These are phyloP conservation scores for Phytophthora gonapodyides DNA, from an alignment of 352 stramenopile species.

Conservation along the genomic window DNA sequence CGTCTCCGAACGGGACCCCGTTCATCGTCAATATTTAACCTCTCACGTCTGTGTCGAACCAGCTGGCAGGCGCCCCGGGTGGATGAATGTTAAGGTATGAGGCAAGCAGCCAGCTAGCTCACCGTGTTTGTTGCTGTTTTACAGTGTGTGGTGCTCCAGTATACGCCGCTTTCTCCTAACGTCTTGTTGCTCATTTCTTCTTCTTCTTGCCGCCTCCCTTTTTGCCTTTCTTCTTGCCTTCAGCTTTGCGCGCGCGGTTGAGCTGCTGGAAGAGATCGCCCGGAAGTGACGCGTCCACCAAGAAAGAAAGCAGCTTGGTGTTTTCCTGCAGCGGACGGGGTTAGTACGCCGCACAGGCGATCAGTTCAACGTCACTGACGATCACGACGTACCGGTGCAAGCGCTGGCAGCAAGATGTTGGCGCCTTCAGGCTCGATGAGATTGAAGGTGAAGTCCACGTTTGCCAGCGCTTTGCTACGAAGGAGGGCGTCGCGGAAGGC, in stretches of 20 bases:
- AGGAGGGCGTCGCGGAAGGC: slow-evolving; percentile 70
- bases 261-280: slow-evolving; percentile 73
- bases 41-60: slow-evolving; percentile 10
- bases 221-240: slow-evolving; percentile 83
- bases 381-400: slow-evolving; percentile 43
- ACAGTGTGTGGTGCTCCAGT: slow-evolving; percentile 24
- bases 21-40: slow-evolving; percentile 70
- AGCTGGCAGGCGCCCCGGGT: slow-evolving; percentile 5
- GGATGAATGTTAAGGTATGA: slow-evolving; percentile 36
- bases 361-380: neutral
- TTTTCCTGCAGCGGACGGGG: slow-evolving; percentile 44
- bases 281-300: slow-evolving; percentile 76
- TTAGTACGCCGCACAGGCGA: neutral
- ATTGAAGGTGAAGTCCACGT: slow-evolving; percentile 84
- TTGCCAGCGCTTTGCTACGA: slow-evolving; percentile 64
- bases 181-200: slow-evolving; percentile 36
- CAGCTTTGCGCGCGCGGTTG: slow-evolving; percentile 69
- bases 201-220: slow-evolving; percentile 75
- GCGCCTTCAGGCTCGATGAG: slow-evolving; percentile 70
- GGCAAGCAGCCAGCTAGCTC: slow-evolving; percentile 19
- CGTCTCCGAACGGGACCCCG: slow-evolving; percentile 54
- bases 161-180: slow-evolving; percentile 21
- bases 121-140: slow-evolving; percentile 36
- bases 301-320: slow-evolving; percentile 68
- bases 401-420: slow-evolving; percentile 57